A percentile compares a stretch with the other conserved stretches of the same genome.
Evolutionary conservation across 2,329 filamentous ascomycete genomes (phyloP).

Genomic region (Cytospora chrysosperma): DNA sequence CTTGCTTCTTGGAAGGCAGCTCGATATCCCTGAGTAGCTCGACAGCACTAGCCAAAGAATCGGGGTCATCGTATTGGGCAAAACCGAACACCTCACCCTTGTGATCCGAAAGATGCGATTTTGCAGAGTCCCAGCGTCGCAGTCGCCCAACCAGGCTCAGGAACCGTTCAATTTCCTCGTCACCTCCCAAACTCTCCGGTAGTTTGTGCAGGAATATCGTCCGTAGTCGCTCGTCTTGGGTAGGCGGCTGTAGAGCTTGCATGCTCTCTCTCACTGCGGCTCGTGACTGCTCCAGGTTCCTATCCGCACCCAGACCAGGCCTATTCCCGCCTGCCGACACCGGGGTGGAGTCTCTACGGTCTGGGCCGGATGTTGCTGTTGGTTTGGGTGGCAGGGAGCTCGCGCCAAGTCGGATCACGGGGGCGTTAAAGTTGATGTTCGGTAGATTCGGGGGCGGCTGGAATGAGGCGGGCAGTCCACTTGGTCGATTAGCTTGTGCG

Average conservation of each 20-base stretch:
- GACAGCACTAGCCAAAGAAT: constrained; percentile 81
- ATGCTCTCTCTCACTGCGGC: constrained; percentile 66
- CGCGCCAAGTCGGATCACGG: constrained; percentile 90
- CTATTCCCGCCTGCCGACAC: constrained; percentile 39
- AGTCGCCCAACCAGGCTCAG: constrained; percentile 75
- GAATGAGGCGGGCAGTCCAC: constrained; percentile 77
- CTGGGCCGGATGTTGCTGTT: constrained; percentile 37
- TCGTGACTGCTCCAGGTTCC: constrained; percentile 65
- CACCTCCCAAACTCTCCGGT: constrained; percentile 72
- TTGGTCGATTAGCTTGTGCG: constrained; percentile 76
- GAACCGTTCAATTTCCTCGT: constrained; percentile 76
- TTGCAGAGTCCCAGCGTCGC: constrained; percentile 79
- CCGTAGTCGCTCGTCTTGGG: constrained; percentile 83
- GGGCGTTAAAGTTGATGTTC: constrained; percentile 97
- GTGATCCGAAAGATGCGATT: constrained; percentile 59
- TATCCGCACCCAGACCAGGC: constrained; percentile 59
- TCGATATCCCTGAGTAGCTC: constrained; percentile 81
- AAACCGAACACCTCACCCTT: constrained; percentile 90
- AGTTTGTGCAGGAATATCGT: constrained; percentile 90
- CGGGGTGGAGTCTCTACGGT: constrained; percentile 47
- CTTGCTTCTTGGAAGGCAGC: constrained; percentile 76
- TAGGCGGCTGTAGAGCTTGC: constrained; percentile 76
- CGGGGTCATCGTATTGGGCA: constrained; percentile 89
- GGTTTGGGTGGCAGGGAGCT: constrained; percentile 60
- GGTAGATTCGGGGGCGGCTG: constrained; percentile 89